Conservation (phyloP, 306 rosid species). For the Echinosophora koreensis region DNA sequence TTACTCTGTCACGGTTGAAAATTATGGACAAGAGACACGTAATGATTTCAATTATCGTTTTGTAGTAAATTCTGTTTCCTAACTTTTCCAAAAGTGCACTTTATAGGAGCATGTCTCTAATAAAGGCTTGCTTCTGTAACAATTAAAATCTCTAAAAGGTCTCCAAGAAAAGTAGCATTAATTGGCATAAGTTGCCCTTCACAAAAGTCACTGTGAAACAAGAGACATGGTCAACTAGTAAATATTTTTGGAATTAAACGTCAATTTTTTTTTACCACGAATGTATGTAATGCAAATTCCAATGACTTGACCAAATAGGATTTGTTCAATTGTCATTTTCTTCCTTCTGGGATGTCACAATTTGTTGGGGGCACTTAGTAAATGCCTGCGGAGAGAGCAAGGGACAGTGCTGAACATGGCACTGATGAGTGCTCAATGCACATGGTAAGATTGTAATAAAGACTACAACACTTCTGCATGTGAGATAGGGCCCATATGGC, state of each 20-base stretch:
- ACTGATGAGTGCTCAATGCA: conserved; percentile 44
- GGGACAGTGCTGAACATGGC: conserved; percentile 42
- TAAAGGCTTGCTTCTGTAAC: conserved; percentile 42
- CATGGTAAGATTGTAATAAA: conserved; percentile 53
- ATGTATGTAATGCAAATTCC: neutral
- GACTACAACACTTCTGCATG: conserved; percentile 45
- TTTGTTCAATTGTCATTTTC: conserved; percentile 42
- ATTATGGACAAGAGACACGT: conserved; percentile 39
- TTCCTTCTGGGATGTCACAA: conserved; percentile 19
- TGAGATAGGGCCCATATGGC: conserved; percentile 58
- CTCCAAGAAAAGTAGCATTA: conserved; percentile 10
- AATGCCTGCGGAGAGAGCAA: conserved; percentile 51
- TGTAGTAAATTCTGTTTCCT: conserved; percentile 7
- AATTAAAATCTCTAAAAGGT: conserved; percentile 12
- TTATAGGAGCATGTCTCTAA: conserved; percentile 24
- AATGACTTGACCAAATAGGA: neutral
- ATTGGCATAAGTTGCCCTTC: conserved; percentile 19
- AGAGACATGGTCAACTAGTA: conserved; percentile 6
- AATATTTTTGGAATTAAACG: neutral
- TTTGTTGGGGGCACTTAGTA: conserved; percentile 40
- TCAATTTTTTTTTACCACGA: conserved; percentile 24
- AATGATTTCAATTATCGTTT: conserved; percentile 36
- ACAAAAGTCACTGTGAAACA: conserved; percentile 20
- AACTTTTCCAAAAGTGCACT: neutral
- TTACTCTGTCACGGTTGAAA: conserved; percentile 41